Evolutionary conservation across 2,329 filamentous ascomycete genomes (phyloP).

Genomic region (Monosporascus sp.): DNA sequence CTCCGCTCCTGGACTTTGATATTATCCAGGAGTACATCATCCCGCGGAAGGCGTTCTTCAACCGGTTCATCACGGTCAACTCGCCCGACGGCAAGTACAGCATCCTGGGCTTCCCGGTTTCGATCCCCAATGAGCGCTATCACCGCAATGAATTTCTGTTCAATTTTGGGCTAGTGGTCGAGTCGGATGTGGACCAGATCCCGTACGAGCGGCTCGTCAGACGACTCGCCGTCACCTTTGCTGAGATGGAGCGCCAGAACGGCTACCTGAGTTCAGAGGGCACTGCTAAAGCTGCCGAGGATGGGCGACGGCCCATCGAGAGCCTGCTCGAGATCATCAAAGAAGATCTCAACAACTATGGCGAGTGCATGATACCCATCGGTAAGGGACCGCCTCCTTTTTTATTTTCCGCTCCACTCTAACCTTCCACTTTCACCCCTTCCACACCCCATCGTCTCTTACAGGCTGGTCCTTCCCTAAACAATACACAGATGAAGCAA

Average conservation of each 20-base stretch:
- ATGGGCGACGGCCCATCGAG: slow-evolving; percentile 67
- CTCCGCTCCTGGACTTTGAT: slow-evolving; percentile 76
- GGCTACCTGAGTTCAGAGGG: slow-evolving; percentile 61
- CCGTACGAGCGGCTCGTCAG: slow-evolving; percentile 81
- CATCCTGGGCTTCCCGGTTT: slow-evolving; percentile 83
- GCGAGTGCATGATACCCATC: slow-evolving; percentile 97
- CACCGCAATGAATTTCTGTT: slow-evolving; percentile 96
- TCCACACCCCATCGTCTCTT: slow-evolving; percentile 4
- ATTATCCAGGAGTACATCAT: slow-evolving; percentile 90
- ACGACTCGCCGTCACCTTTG: slow-evolving; percentile 79
- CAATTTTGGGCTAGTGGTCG: slow-evolving; percentile 86
- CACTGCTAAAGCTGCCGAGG: slow-evolving; percentile 32
- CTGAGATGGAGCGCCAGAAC: slow-evolving; percentile 86
- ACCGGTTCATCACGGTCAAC: slow-evolving; percentile 77
- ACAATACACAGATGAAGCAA: slow-evolving; percentile 65
- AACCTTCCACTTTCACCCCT: not conserved
- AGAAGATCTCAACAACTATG: slow-evolving; percentile 92
- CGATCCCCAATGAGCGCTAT: slow-evolving; percentile 76
- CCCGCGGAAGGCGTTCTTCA: slow-evolving; percentile 90
- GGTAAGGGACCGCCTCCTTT: slow-evolving; percentile 46
- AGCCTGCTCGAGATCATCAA: slow-evolving; percentile 75
- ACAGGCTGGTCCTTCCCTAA: not conserved
- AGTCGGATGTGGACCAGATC: slow-evolving; percentile 60
- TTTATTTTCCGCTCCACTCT: not conserved
- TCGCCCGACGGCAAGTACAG: slow-evolving; percentile 65